These are phyloP conservation scores for Obba rivulosa DNA, from an alignment of 768 basidiomycete species.

Conservation along the genomic window DNA sequence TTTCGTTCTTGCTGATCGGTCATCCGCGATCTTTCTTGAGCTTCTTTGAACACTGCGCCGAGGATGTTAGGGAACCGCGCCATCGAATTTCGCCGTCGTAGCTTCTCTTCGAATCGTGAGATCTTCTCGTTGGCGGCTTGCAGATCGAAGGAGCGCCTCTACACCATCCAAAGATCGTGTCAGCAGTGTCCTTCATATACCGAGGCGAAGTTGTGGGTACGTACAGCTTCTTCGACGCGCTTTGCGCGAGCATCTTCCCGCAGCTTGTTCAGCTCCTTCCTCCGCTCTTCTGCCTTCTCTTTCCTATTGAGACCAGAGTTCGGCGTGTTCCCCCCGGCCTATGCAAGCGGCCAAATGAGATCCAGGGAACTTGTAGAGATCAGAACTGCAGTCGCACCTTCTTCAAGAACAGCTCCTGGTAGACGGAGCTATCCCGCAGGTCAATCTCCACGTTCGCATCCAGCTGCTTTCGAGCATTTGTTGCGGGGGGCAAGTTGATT, in stretches of 20 bases:
- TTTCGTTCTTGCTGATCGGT: neutral
- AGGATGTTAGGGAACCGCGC: constrained; percentile 44
- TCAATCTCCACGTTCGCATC: constrained; percentile 49
- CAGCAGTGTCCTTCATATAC: neutral
- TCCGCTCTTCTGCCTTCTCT: constrained; percentile 65
- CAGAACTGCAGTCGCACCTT: constrained; percentile 13
- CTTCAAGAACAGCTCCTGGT: constrained; percentile 49
- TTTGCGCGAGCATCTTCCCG: constrained; percentile 63
- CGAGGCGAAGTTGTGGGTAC: constrained; percentile 27
- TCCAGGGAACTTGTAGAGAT: neutral
- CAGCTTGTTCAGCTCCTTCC: constrained; percentile 63
- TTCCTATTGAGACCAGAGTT: constrained; percentile 36
- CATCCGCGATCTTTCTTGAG: constrained; percentile 9
- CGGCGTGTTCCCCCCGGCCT: constrained; percentile 20
- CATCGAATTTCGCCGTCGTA: constrained; percentile 44
- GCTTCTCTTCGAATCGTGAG: constrained; percentile 52
- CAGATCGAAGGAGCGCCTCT: constrained; percentile 22
- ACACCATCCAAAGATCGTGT: neutral
- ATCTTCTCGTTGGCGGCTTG: constrained; percentile 34
- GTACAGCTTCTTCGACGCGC: constrained; percentile 49
- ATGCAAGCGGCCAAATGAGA: neutral
- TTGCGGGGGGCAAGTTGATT: constrained; percentile 9
- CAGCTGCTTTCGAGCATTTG: constrained; percentile 7
- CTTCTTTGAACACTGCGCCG: constrained; percentile 21
- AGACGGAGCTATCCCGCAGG: constrained; percentile 56